Evolutionary conservation across 306 rosid genomes (phyloP).

Genomic region (Corylus avellana): DNA sequence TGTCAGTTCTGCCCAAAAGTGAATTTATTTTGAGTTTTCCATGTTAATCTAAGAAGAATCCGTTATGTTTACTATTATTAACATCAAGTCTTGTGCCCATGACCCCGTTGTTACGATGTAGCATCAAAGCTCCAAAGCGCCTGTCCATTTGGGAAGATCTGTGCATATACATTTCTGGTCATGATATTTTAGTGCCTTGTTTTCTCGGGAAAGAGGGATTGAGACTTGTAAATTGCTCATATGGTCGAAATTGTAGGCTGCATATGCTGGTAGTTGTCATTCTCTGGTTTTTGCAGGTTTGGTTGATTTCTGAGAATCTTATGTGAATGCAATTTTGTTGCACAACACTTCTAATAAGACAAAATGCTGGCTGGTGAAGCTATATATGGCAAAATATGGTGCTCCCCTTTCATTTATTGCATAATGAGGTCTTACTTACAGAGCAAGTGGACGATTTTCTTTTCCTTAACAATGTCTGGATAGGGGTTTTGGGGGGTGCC

Average conservation of each 20-base stretch:
- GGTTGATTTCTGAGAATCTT: background rate
- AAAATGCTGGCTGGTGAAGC: background rate
- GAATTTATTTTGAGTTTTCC: background rate
- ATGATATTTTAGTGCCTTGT: background rate
- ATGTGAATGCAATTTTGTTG: background rate
- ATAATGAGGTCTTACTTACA: too few relatives aligned
- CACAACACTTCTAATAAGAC: background rate
- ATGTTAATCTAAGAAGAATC: background rate
- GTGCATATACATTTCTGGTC: background rate
- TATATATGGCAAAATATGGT: background rate
- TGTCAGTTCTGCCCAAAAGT: background rate
- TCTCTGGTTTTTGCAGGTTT: background rate
- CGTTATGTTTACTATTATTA: background rate
- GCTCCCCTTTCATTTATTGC: background rate
- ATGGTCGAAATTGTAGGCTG: too few relatives aligned
- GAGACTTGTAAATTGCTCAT: background rate
- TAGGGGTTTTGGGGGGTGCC: too few relatives aligned
- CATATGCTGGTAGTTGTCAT: background rate
- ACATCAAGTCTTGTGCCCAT: background rate
- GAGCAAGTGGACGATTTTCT: too few relatives aligned
- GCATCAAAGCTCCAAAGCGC: background rate
- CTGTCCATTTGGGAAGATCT: background rate
- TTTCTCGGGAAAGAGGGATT: background rate
- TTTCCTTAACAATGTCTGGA: too few relatives aligned
- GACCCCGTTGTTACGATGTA: background rate